Conservation (phyloP, 371 early-diverging fungal genomes). For the Blakeslea trispora region DNA sequence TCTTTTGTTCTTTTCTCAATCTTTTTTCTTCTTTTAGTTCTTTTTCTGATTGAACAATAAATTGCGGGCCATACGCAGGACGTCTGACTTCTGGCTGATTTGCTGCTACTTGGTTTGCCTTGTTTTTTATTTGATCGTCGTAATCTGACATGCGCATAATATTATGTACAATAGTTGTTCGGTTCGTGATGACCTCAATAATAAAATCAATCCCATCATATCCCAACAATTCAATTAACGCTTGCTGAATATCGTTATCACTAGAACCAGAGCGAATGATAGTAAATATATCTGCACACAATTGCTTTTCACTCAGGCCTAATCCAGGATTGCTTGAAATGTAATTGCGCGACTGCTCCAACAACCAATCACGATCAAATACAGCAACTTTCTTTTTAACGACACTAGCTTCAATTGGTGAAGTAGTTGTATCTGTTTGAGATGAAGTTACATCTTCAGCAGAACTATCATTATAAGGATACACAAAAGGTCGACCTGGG, state of each 20-base stretch:
- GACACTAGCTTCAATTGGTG: neutral
- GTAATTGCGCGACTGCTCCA: slow-evolving; percentile 36
- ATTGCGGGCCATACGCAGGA: slow-evolving; percentile 63
- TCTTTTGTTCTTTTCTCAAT: slow-evolving; percentile 71
- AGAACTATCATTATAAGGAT: neutral
- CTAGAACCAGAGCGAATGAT: slow-evolving; percentile 53
- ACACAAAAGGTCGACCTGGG: slow-evolving; percentile 9
- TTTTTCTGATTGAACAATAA: slow-evolving; percentile 72
- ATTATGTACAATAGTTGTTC: slow-evolving; percentile 52
- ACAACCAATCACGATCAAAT: slow-evolving; percentile 55
- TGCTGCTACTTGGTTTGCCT: slow-evolving; percentile 12
- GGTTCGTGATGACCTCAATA: slow-evolving; percentile 50
- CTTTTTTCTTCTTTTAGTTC: slow-evolving; percentile 68
- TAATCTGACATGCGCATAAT: slow-evolving; percentile 48
- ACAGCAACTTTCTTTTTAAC: slow-evolving; percentile 6
- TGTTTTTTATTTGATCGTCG: slow-evolving; percentile 16
- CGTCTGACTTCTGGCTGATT: slow-evolving; percentile 21
- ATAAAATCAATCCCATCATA: slow-evolving; percentile 75
- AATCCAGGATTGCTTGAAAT: slow-evolving; percentile 9
- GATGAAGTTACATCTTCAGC: neutral
- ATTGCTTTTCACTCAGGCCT: slow-evolving; percentile 31
- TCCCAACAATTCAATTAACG: slow-evolving; percentile 77
- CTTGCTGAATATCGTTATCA: slow-evolving; percentile 65
- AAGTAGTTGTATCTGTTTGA: neutral
- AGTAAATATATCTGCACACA: slow-evolving; percentile 61